Conservation (phyloP, 768 basidiomycete species). For the Phanerodontia chrysosporium region DNA sequence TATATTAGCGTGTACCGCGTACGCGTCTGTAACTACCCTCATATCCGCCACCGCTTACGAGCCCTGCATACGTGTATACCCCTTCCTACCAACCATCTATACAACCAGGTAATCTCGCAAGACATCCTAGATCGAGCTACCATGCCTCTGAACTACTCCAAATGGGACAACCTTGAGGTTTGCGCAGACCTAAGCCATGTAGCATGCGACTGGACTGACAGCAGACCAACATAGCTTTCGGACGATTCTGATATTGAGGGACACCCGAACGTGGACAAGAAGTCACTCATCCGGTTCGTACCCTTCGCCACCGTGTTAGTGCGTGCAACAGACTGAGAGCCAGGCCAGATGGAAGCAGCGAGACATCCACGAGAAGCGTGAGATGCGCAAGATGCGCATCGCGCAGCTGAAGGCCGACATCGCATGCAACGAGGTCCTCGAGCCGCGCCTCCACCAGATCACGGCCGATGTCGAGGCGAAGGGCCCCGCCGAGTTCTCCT, state of each 20-base stretch:
- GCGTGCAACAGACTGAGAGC: neutral
- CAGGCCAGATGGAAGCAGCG: slow-evolving; percentile 86
- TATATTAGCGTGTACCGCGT: neutral
- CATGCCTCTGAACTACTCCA: slow-evolving; percentile 91
- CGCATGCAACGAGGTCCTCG: slow-evolving; percentile 76
- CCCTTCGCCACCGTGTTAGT: slow-evolving; percentile 1
- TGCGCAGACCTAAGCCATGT: slow-evolving; percentile 5
- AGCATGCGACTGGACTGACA: neutral
- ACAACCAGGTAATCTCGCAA: neutral
- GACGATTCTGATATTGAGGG: slow-evolving; percentile 98
- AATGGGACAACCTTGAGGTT: slow-evolving; percentile 96
- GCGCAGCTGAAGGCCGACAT: slow-evolving; percentile 71
- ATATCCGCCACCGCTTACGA: neutral
- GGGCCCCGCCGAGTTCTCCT: slow-evolving; percentile 57
- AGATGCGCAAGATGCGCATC: slow-evolving; percentile 74
- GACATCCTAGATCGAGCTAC: neutral
- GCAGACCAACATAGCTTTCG: slow-evolving; percentile 55
- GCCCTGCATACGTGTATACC: neutral
- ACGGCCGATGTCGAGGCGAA: slow-evolving; percentile 41
- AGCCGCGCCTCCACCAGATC: slow-evolving; percentile 65
- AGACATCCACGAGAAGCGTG: slow-evolving; percentile 97
- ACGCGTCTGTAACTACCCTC: neutral
- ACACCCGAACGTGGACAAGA: slow-evolving; percentile 96
- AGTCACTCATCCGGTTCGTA: slow-evolving; percentile 77
- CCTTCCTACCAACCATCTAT: neutral